Evolutionary conservation across 225 moss, liverwort and hornwort species (phyloP).

Genomic region (Neckera pumila): DNA sequence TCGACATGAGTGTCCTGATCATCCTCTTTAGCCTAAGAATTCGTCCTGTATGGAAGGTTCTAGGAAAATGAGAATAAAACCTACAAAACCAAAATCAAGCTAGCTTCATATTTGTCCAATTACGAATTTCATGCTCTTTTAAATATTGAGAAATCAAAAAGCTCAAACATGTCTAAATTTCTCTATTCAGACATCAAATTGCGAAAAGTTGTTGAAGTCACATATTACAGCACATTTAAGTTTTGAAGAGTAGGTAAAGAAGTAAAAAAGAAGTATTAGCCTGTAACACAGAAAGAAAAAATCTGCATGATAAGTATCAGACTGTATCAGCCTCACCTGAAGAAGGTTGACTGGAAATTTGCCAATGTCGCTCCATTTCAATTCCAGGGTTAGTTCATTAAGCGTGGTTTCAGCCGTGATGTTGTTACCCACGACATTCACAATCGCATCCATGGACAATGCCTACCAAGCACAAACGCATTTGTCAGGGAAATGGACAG

Average conservation of each 20-base stretch:
- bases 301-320: not conserved
- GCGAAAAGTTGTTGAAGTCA: not conserved
- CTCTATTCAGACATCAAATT: not conserved
- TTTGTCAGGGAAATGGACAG: not conserved
- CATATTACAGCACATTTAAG: not conserved
- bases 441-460: constrained; percentile 78
- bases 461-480: constrained; percentile 26
- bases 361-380: constrained; percentile 92
- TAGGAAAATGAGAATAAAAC: not conserved
- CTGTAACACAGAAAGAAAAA: not conserved
- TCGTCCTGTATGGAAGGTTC: not conserved
- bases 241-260: not conserved
- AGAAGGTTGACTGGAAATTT: constrained; percentile 81
- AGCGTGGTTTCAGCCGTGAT: constrained; percentile 65
- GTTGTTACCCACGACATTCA: constrained; percentile 52
- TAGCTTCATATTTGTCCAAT: not conserved
- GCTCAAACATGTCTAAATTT: not conserved
- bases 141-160: not conserved
- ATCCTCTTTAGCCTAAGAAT: no score
- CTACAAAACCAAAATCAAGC: not conserved
- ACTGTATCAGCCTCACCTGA: constrained; percentile 36
- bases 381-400: constrained; percentile 54
- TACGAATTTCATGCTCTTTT: not conserved
- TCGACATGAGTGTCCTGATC: not conserved
- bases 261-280: not conserved